Evolutionary conservation across 208 protist genomes (phyloP), one percentile per base, ranked within the genome.

Genomic region (Porcisia hertigi): DNA sequence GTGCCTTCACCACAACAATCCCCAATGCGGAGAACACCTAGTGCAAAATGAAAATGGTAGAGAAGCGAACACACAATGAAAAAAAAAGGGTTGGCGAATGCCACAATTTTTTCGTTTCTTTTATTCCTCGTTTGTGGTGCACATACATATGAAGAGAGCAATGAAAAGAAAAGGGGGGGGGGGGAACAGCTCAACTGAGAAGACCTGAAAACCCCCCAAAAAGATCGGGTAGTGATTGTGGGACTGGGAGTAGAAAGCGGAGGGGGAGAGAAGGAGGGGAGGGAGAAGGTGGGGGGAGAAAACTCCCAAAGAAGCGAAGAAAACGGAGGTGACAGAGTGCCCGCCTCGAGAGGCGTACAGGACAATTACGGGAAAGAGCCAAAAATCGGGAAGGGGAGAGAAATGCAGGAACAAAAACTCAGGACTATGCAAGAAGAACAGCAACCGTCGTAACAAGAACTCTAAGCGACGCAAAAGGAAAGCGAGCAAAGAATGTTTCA

Each of bases 301-400:
- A 18, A 9, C 30, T 43, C 5, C 3, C 14, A 36, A 25, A 18
- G 5, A 2, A 55, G 16, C 25, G 30, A n/a, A 55, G 6, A 71
- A 8, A 8, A 49, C 62, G 41, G 23, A 8, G 25, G 16, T 30
- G 14, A 16, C 41, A 67, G 16, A 7, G 20, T 4, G 41, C 62
- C 25, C 39, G 62, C 4, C 39, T 30, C 62, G 41, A n/a, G 36
- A 65, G 8, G 59, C 16, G n/a, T 23, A 20, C 20, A 20, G 18
- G 34, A 39, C 20, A 39, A 65, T 8, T 16, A 3, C 8, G 14
- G 2, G 62, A 8, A 49, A 36, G 39, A 67, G 9, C 2, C 23
- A 62, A 43, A 45, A 45, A 45, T 65, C 23, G 60, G 60, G n/a
- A n/a, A 67, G 41, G 60, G 62, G 14, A 67, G 20, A 52, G 36